Base-by-base conservation (phyloP, 345 rosid species). In the Rhodamnia argentea region DNA sequence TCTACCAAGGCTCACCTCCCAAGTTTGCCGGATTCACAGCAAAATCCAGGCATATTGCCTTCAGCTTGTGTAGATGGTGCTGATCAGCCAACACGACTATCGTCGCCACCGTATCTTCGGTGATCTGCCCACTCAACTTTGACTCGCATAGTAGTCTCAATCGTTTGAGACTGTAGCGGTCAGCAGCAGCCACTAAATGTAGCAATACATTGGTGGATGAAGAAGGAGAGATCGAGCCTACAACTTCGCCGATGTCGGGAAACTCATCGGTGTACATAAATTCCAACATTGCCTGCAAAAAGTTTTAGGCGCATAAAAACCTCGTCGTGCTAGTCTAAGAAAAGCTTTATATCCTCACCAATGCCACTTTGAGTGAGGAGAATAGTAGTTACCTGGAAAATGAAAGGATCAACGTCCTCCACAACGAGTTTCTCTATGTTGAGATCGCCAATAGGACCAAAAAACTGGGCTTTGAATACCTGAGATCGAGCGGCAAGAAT, bases 401-500 rank as follows among this genome's bases (percentile, higher is more conserved):
- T 94, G 50, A 95, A 91, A 44, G 98, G 97, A 53, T 94, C 96
- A 12, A 98, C 89, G 74, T 95, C 99, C 70, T 96, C 87, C 86
- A 98, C 93, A 6, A 88, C 92, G 58, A 93, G 88, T 86, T 90
- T 85, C 82, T 92, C 93, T 83, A 91, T 58, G 87, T 92, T 94
- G 56, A 88, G 91, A 85, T 95, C 92, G 87, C 98, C 96, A n/a
- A 96, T 89, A 76, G 92, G 96, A 87, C 99, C 98, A 87, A 92
- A 96, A 89, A 96, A 96, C 51, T 96, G 99, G 24, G 99, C 99
- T 91, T 92, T 93, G 86, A 98, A 98, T 55, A 98, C 99, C 29
- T 96, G 98, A 6, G 99, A 96, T 44, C 99, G 98, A 74, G 97
- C 96, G 12, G 98, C 96, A 54, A 98, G 98, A 83, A 98, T 91